Evolutionary conservation across 2,329 filamentous ascomycete species (phyloP).

Genomic region (Scedosporium apiospermum): DNA sequence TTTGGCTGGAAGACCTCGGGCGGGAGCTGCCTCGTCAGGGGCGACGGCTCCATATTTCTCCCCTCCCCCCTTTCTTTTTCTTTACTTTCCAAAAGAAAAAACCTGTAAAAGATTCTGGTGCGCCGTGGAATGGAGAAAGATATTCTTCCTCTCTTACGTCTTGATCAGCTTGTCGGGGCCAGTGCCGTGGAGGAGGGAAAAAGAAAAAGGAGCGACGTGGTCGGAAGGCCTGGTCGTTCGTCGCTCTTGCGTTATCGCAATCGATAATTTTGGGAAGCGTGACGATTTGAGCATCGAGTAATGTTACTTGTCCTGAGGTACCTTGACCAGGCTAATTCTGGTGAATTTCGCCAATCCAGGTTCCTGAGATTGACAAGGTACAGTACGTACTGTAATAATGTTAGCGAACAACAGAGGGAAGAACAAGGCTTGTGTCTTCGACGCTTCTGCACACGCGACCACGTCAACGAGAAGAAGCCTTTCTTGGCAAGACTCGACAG

Average conservation of each 20-base stretch:
- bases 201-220: background rate
- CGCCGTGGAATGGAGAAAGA: no score
- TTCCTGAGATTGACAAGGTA: no score
- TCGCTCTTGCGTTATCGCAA: background rate
- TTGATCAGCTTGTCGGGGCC: no score
- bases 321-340: no score
- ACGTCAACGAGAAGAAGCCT: background rate
- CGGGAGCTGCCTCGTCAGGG: conserved; percentile 82
- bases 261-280: no score
- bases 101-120: background rate
- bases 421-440: background rate
- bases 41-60: conserved; percentile 71
- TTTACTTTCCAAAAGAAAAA: background rate
- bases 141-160: no score
- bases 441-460: background rate
- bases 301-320: no score
- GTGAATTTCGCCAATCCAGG: no score
- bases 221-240: background rate
- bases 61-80: background rate
- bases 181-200: background rate
- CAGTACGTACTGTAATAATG: no score
- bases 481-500: background rate
- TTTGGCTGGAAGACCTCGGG: conserved; percentile 91
- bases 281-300: no score
- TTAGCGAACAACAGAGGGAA: no score